Percentiles rank a stretch among this genome's conserved stretches.
Evolutionary conservation across 805 yeast genomes (phyloP).

Genomic region (Ogataea chonburiensis): DNA sequence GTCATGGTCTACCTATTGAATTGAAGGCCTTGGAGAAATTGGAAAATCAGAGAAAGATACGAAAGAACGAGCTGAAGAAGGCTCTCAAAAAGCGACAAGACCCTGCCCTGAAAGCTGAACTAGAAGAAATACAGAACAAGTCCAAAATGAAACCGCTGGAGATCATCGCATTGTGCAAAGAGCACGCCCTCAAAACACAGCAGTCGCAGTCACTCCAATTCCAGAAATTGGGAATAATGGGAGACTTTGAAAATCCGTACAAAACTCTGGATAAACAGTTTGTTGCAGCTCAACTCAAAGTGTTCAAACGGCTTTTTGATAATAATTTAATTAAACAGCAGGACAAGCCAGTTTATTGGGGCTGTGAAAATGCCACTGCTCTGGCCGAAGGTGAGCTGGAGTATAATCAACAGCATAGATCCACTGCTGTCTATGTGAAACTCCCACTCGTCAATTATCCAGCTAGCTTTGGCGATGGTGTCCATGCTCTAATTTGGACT

Average conservation of each 20-base stretch:
- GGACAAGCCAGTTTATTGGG: conserved; percentile 96
- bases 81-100: conserved; percentile 21
- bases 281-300: conserved; percentile 70
- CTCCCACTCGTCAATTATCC: conserved; percentile 49
- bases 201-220: conserved; percentile 63
- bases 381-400: conserved; percentile 96
- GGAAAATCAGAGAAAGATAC: conserved; percentile 31
- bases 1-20: conserved; percentile 97
- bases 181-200: conserved; percentile 69
- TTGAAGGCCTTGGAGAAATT: conserved; percentile 65
- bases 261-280: conserved; percentile 68
- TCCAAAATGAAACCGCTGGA: conserved; percentile 43
- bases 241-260: conserved; percentile 76
- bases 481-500: conserved; percentile 77
- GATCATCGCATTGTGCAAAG: conserved; percentile 62
- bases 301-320: conserved; percentile 64
- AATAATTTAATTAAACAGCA: conserved; percentile 76
- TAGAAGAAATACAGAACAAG: conserved; percentile 13
- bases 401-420: conserved; percentile 68
- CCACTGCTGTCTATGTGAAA: conserved; percentile 66
- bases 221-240: conserved; percentile 71
- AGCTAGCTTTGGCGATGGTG: conserved; percentile 23
- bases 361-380: conserved; percentile 90
- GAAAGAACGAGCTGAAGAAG: conserved; percentile 32
- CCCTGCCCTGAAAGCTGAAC: conserved; percentile 11